Base-by-base conservation (phyloP, 225 moss, liverwort and hornwort species). In the Physcomitrium patens region DNA sequence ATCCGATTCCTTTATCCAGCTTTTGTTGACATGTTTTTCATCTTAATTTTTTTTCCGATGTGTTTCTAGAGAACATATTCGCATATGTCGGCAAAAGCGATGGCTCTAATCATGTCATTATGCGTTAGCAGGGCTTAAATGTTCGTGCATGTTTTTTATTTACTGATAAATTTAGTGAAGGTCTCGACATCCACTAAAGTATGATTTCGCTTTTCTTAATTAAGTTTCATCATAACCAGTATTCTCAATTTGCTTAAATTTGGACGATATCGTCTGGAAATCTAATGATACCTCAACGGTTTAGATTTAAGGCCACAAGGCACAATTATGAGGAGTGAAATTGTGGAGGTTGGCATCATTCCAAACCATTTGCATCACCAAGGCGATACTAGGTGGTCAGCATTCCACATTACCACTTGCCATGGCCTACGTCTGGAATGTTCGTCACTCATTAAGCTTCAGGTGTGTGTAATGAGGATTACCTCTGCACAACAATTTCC, bases 261-360 rank as follows among this genome's bases (percentile, higher is more conserved):
- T 16, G 52, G 45, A 54, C 22, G 49, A 28, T 53, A 67, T 56
- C 18, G 19, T 67, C n/a, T 71, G 50, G 23, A 55, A n/a, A 67
- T 67, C 31, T 84, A 67, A 81, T 55, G 22, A 72, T 20, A 46
- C 58, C 52, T 61, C 19, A 56, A 70, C 20, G 16, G 55, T 86
- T 73, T 82, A 97, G 97, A 97, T 84, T 74, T 99, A 78, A 83
- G 95, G 69, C 99, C 99, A 9, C 99, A 99, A 85, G 93, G 99
- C 58, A 99, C 99, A 69, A 99, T 99, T 22, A 86, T 99, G 81
- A 82, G 93, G 46, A 87, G 84, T 67, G 99, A 99, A 48, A 92
- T 99, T 50, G 91, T 99, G 59, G 99, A 99, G 66, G 91, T 90
- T 75, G 99, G 89, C 23, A 79, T 89, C 46, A 95, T 99, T 50